These are phyloP conservation scores for Leishmania guyanensis DNA, from an alignment of 208 protist species.

Conservation along the genomic window DNA sequence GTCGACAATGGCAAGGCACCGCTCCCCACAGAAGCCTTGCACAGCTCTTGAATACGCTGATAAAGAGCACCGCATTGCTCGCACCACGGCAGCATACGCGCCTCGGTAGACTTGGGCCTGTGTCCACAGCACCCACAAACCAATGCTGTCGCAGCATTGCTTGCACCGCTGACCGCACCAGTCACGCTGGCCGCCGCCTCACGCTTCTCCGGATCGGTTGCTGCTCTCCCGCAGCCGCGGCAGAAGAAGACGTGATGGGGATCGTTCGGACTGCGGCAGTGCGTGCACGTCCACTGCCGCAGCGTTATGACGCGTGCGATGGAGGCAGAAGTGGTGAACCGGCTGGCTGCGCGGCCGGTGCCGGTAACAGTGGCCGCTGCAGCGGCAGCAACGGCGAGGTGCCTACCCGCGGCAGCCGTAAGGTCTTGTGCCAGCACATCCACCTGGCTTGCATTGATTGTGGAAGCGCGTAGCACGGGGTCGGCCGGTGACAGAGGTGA, in stretches of 20 bases:
- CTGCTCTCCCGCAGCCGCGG: conserved; percentile 21
- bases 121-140: conserved; percentile 19
- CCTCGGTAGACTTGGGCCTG: conserved; percentile 18
- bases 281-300: conserved; percentile 68
- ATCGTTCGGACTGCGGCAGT: conserved; percentile 57
- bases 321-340: conserved; percentile 6
- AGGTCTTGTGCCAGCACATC: not conserved
- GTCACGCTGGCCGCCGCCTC: not conserved
- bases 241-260: conserved; percentile 72
- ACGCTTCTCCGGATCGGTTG: conserved; percentile 7
- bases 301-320: conserved; percentile 42
- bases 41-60: conserved; percentile 11
- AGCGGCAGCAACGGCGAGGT: not conserved
- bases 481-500: not conserved
- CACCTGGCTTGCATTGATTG: not conserved
- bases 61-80: conserved; percentile 28
- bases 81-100: conserved; percentile 45
- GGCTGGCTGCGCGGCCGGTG: conserved; percentile 19
- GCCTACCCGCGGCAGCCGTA: not conserved
- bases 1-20: not conserved
- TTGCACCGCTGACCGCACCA: conserved; percentile 1
- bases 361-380: conserved; percentile 16
- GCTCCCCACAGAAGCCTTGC: not conserved
- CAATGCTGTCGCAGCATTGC: conserved; percentile 27
- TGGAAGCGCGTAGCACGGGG: not conserved